Base-by-base conservation (phyloP, 2,329 filamentous ascomycete genomes). In the Exophiala viscosa region DNA sequence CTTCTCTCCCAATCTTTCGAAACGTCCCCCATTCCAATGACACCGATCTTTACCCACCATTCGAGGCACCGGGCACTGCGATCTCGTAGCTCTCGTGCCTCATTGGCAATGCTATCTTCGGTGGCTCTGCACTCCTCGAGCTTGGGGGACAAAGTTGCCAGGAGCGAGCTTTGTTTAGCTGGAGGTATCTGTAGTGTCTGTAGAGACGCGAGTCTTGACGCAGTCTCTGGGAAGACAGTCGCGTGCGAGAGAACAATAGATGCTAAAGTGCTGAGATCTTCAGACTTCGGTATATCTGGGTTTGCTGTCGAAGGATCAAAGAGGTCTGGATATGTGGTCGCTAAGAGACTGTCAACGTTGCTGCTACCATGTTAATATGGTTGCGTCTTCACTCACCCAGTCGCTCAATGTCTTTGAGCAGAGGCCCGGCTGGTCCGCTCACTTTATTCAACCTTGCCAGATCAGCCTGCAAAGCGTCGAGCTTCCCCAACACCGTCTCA, bases 1-100 rank as follows among this genome's bases (percentile, higher is more conserved):
- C 86, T 76, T 32, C 80, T 77, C 69, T 95, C 87, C 65, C 86
- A 83, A 46, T 86, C 82, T 17, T 85, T 86, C 73, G 90, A 85
- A 52, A 80, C 79, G 60, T 83, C 80, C 0, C 85, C 85, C 60
- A 82, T 82, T 9, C 79, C 78, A 43, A 95, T 73, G 39, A 93
- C 76, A 3, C 83, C 82, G 18, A 81, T 73, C 66, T 90, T 84
- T 69, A 92, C 90, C 86, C 89, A 95, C 33, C 75, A 70, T 59
- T 85, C 79, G 54, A 90, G 70, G 18, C 80, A 72, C 57, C 68
- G 67, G 20, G 73, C 73, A 48, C 72, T 74, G 10, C 72, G 67
- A 8, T 69, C 63, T 32, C 73, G 64, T 46, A 77, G 53, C 47
- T 72, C 71, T 5, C 69, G 69, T 10, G 76, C 65, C 32, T 70